phyloP scores from a whole-genome alignment of 2,329 filamentous ascomycete genomes.

The Nigrograna mackinnonii region DNA sequence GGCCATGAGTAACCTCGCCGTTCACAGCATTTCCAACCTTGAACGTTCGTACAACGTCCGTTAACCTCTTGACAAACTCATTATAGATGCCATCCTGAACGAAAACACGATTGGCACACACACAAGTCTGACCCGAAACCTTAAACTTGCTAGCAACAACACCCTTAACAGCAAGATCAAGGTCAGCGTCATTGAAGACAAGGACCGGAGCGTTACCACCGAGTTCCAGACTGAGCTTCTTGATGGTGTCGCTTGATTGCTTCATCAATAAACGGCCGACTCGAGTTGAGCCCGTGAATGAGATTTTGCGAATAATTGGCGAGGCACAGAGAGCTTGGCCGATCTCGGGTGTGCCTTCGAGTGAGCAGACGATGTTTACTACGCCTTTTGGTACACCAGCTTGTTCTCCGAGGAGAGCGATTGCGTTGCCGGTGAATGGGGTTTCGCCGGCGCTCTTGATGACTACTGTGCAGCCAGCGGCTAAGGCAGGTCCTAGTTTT shows the following conservation, averaged over 20 bases:
- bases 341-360: neutral
- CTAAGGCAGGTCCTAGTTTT: slow-evolving; percentile 33
- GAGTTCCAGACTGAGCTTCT: slow-evolving; percentile 14
- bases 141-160: slow-evolving; percentile 5
- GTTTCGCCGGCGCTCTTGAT: slow-evolving; percentile 34
- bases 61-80: neutral
- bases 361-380: slow-evolving; percentile 8
- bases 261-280: slow-evolving; percentile 12
- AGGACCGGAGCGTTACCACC: slow-evolving; percentile 24
- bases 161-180: slow-evolving; percentile 5
- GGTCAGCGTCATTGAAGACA: slow-evolving; percentile 2
- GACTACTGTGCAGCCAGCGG: slow-evolving; percentile 36
- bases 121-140: slow-evolving; percentile 8
- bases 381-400: slow-evolving; percentile 23
- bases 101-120: slow-evolving; percentile 8
- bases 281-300: slow-evolving; percentile 18
- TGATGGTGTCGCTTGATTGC: slow-evolving; percentile 10
- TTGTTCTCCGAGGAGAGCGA: slow-evolving; percentile 24
- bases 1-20: neutral
- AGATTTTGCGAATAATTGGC: slow-evolving; percentile 17
- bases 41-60: neutral
- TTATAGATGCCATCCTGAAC: slow-evolving; percentile 5
- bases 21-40: neutral
- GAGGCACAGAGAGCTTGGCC: slow-evolving; percentile 11
- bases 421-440: slow-evolving; percentile 27